Evolutionary conservation across 2,329 filamentous ascomycete genomes (phyloP).

Genomic region (Penicillium decumbens): DNA sequence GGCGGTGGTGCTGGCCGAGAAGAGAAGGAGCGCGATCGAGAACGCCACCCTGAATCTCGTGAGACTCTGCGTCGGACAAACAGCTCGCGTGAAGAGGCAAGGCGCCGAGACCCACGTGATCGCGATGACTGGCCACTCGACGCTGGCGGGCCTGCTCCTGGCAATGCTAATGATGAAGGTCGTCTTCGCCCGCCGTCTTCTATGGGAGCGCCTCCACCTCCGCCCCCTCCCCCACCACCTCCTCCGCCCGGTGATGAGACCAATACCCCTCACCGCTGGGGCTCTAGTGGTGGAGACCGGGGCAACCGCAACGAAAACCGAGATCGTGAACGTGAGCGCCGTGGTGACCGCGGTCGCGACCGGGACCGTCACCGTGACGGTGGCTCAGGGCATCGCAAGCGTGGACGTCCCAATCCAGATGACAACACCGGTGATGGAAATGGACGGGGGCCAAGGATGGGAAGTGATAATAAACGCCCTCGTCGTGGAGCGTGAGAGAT

Average conservation of each 20-base stretch:
- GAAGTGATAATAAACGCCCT: slow-evolving; percentile 40
- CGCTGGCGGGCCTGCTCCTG: slow-evolving; percentile 12
- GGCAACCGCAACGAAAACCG: slow-evolving; percentile 27
- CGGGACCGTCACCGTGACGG: slow-evolving; percentile 31
- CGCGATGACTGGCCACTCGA: slow-evolving; percentile 30
- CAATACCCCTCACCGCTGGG: slow-evolving; percentile 33
- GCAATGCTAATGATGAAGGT: slow-evolving; percentile 22
- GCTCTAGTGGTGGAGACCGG: slow-evolving; percentile 34
- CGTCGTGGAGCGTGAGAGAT: slow-evolving; percentile 35
- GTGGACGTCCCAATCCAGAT: slow-evolving; percentile 35
- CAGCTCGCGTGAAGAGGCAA: slow-evolving; percentile 33
- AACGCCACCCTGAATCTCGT: slow-evolving; percentile 27
- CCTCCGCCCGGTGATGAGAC: slow-evolving; percentile 23
- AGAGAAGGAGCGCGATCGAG: slow-evolving; percentile 21
- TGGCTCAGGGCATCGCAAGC: slow-evolving; percentile 34
- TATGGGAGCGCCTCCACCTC: slow-evolving; percentile 27
- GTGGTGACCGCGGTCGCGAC: slow-evolving; percentile 33
- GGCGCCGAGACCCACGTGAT: slow-evolving; percentile 36
- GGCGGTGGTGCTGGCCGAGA: slow-evolving; percentile 19
- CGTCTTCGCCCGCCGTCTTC: slow-evolving; percentile 35
- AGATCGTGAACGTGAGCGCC: slow-evolving; percentile 34
- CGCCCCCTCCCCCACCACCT: slow-evolving; percentile 30
- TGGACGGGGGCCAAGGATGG: slow-evolving; percentile 36
- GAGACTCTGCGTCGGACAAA: slow-evolving; percentile 32
- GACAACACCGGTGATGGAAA: slow-evolving; percentile 25